Evolutionary conservation across 23 red algal genomes (phyloP).

Genomic region (Gracilariopsis chorda): DNA sequence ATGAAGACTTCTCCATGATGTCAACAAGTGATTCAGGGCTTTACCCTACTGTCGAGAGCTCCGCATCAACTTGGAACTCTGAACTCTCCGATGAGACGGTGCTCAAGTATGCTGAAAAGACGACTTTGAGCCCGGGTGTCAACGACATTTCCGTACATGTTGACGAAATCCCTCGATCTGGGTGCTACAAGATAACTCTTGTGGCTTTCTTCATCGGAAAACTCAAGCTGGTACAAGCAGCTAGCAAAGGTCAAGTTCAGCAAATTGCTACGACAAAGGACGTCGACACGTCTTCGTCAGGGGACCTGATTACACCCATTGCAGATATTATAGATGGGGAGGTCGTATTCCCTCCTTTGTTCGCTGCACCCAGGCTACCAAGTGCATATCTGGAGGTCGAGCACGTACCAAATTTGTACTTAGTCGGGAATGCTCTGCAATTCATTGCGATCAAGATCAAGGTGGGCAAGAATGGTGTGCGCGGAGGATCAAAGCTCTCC

Average conservation of each 20-base stretch:
- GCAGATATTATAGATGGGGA: conserved; percentile 13
- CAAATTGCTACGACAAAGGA: conserved; percentile 35
- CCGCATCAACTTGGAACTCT: background rate
- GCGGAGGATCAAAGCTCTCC: conserved; percentile 11
- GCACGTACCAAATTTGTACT: background rate
- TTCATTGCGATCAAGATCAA: conserved; percentile 44
- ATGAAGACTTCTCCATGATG: background rate
- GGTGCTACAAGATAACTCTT: conserved; percentile 41
- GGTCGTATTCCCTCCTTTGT: conserved; percentile 48
- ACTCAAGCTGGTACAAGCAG: conserved; percentile 58
- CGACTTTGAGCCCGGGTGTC: background rate
- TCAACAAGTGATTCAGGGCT: background rate
- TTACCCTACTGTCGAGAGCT: background rate
- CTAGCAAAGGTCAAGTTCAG: background rate
- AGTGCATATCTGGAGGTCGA: conserved; percentile 29
- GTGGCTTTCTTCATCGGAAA: conserved; percentile 59
- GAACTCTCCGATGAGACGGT: conserved; percentile 23
- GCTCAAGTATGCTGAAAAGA: conserved; percentile 1
- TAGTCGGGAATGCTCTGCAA: conserved; percentile 17
- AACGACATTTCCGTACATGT: conserved; percentile 20
- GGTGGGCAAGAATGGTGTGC: conserved; percentile 49
- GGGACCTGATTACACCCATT: background rate
- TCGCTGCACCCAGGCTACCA: conserved; percentile 27
- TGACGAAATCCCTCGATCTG: conserved; percentile 53
- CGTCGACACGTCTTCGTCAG: background rate